phyloP scores from a whole-genome alignment of 2,329 filamentous ascomycete genomes.

The Trichoderma breve region DNA sequence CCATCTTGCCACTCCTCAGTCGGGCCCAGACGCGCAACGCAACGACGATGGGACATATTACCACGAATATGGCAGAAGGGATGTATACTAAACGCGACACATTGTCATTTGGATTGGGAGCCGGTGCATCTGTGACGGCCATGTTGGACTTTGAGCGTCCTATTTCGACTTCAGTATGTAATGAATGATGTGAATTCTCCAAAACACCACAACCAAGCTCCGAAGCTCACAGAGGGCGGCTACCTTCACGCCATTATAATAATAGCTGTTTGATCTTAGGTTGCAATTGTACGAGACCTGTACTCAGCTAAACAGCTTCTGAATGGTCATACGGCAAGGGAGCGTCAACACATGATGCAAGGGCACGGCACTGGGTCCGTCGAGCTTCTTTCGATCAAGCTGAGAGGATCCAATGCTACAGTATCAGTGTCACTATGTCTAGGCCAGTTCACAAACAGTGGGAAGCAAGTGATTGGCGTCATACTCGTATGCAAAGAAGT shows the following conservation, averaged over 20 bases:
- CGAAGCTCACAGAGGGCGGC: background rate
- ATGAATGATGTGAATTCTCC: background rate
- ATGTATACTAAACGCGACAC: background rate
- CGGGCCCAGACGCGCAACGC: background rate
- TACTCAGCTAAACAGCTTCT: background rate
- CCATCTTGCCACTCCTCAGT: background rate
- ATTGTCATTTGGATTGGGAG: background rate
- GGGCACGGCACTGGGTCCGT: background rate
- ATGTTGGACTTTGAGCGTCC: background rate
- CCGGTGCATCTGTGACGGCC: background rate
- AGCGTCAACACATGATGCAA: background rate
- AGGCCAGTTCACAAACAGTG: background rate
- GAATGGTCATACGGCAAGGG: background rate
- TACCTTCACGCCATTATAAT: background rate
- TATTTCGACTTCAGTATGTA: background rate
- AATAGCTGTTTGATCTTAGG: background rate
- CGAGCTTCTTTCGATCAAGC: background rate
- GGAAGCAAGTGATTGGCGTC: background rate
- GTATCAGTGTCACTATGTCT: background rate
- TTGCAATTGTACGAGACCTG: background rate
- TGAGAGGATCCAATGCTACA: background rate
- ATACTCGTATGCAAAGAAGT: background rate
- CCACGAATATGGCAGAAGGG: background rate
- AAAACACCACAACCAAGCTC: background rate
- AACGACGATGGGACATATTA: background rate